Base-by-base conservation (phyloP, 2,329 filamentous ascomycete species). In the Ophiocordyceps camponoti-leonardi region DNA sequence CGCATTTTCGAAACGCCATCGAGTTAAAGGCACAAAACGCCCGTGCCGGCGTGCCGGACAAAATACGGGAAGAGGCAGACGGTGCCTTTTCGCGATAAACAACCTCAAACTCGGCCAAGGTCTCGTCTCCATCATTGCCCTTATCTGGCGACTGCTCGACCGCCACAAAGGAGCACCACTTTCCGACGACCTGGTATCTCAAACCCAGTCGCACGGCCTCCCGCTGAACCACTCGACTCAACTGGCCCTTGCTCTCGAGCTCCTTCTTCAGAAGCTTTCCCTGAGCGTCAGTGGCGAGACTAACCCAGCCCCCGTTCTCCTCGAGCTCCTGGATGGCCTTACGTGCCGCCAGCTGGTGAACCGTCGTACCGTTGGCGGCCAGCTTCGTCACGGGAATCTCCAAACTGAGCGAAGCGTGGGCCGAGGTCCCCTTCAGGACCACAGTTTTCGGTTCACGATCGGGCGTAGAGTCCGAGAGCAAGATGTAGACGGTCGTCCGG, bases 131-230 rank as follows among this genome's bases (percentile, higher is more conserved):
- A 20, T 41, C 43, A 5, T 49, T 18, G 0, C 47, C 46, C 5
- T 44, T 46, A 6, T 43, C 47, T 1, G 65, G 59, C 16, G 26
- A 28, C 10, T 67, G 62, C 49, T 79, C 67, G 2, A 83, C 67
- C 2, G 83, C 83, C 3, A 86, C 75, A 50, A 86, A 87, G 0
- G 80, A 83, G 53, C 77, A 83, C 72, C 77, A 83, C 54, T 79
- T 82, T 1, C 79, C 75, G 2, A 70, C 74, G 10, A 86, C 72
- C 52, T 84, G 79, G 53, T 76, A 84, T 47, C 69, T 66, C 13
- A 79, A 68, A 0, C 82, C 81, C 0, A 86, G 64, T 0, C 73
- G 65, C 1, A 86, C 77, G 10, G 72, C 79, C 54, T 86, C 81
- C 1, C 71, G 69, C 56, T 81, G 71, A 0, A 79, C 72, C 54